A percentile compares a stretch with the other conserved stretches of the same genome.
These are phyloP conservation scores for Coemansia sp. DNA, from an alignment of 192 early-diverging fungal species.

Conservation along the genomic window DNA sequence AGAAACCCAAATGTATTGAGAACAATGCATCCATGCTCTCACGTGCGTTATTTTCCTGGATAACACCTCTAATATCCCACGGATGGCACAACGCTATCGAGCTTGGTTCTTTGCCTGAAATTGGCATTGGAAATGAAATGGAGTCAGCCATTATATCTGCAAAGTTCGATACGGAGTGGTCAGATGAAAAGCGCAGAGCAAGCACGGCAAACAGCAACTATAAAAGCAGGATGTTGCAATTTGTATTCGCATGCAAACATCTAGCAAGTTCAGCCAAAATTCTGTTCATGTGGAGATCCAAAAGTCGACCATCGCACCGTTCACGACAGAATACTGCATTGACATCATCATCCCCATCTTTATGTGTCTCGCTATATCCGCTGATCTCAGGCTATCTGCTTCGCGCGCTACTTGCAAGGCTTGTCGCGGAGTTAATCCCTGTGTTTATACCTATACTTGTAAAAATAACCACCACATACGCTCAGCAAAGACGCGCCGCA, in stretches of 20 bases:
- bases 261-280: not conserved
- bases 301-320: not conserved
- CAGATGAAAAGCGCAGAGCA: conserved; percentile 19
- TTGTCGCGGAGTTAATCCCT: conserved; percentile 40
- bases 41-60: conserved; percentile 46
- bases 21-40: conserved; percentile 35
- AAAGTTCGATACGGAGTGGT: conserved; percentile 32
- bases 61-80: conserved; percentile 39
- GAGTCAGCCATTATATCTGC: conserved; percentile 23
- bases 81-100: conserved; percentile 40
- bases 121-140: conserved; percentile 42
- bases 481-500: conserved; percentile 39
- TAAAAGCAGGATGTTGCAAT: not conserved
- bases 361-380: conserved; percentile 19
- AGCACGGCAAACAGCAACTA: not conserved
- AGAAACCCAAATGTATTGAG: conserved; percentile 19
- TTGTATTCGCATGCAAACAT: not conserved
- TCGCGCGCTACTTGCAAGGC: conserved; percentile 30
- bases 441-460: conserved; percentile 48
- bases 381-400: conserved; percentile 26
- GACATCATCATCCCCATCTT: conserved; percentile 5
- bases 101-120: conserved; percentile 29
- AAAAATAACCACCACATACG: conserved; percentile 39
- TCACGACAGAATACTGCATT: not conserved
- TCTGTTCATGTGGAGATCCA: not conserved